Evolutionary conservation across 139 green algal species (phyloP).

Genomic region (Eudorina sp.): DNA sequence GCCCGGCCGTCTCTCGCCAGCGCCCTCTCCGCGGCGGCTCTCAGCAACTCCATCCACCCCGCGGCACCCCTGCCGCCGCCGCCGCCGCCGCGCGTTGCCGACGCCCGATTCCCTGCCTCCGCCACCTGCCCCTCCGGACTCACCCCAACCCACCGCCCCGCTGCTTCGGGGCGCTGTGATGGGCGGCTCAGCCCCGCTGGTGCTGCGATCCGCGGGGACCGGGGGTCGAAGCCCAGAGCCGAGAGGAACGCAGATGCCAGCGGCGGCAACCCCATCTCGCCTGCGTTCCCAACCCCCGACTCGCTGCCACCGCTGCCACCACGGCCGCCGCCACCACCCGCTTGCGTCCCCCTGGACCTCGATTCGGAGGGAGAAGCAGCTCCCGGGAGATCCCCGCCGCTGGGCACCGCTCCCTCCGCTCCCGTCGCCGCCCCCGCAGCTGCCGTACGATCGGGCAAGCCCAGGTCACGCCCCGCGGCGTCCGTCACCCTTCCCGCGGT

Average conservation of each 20-base stretch:
- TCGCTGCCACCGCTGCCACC: not conserved
- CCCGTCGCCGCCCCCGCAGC: not conserved
- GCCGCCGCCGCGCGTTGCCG: too few species aligned
- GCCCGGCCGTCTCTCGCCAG: not conserved
- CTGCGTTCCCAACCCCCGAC: not conserved
- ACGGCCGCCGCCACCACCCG: not conserved
- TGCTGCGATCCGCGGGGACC: too few species aligned
- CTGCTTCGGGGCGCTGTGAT: too few species aligned
- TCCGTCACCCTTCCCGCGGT: too few species aligned
- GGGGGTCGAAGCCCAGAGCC: not conserved
- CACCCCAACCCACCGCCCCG: too few species aligned
- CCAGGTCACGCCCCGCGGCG: not conserved
- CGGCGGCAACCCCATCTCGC: too few species aligned
- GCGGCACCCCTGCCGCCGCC: not conserved
- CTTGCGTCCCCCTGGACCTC: too few species aligned
- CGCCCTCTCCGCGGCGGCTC: not conserved
- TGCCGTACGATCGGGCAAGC: not conserved
- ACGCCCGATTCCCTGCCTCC: too few species aligned
- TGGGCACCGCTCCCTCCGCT: not conserved
- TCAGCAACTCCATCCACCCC: not conserved
- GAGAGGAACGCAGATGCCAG: not conserved
- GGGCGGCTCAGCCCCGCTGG: too few species aligned
- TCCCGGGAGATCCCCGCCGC: not conserved
- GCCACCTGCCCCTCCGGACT: too few species aligned
- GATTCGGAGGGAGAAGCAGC: not conserved